phyloP scores from a whole-genome alignment of 1,139 yeast genomes.

The Yamadazyma membranifaciens region DNA sequence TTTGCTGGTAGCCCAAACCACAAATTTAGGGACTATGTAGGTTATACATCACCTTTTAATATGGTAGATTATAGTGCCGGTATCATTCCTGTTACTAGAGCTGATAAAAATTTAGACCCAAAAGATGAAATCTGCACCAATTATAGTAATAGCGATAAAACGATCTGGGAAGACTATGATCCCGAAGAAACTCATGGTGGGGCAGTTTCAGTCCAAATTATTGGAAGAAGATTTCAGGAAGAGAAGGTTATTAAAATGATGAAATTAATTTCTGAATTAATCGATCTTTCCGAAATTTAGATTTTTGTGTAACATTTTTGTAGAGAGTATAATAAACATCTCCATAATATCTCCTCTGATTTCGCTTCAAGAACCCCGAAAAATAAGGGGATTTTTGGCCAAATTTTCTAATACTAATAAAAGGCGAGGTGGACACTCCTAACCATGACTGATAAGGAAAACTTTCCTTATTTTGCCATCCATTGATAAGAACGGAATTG shows the following conservation, averaged over 20 bases:
- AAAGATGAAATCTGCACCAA: constrained; percentile 17
- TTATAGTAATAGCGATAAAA: constrained; percentile 19
- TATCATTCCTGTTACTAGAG: constrained; percentile 56
- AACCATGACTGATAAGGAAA: background rate
- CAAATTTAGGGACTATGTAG: constrained; percentile 32
- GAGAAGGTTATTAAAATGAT: constrained; percentile 54
- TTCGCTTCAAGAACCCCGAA: no score
- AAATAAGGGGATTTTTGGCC: no score
- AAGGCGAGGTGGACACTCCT: background rate
- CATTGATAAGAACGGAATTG: no score
- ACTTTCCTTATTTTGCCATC: no score
- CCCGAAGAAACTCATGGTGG: constrained; percentile 59
- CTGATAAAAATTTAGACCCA: constrained; percentile 43
- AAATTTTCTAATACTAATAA: no score
- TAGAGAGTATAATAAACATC: background rate
- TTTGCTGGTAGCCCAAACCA: constrained; percentile 46
- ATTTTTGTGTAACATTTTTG: background rate
- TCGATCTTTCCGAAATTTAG: constrained; percentile 10
- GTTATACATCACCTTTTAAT: constrained; percentile 60
- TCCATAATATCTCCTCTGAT: background rate
- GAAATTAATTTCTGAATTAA: constrained; percentile 21
- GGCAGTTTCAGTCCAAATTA: constrained; percentile 66
- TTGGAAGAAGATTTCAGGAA: constrained; percentile 58
- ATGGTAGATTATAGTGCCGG: constrained; percentile 58
- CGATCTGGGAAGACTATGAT: constrained; percentile 41